Evolutionary conservation across 2,329 filamentous ascomycete genomes (phyloP).

Genomic region (Diaporthe humulicola): DNA sequence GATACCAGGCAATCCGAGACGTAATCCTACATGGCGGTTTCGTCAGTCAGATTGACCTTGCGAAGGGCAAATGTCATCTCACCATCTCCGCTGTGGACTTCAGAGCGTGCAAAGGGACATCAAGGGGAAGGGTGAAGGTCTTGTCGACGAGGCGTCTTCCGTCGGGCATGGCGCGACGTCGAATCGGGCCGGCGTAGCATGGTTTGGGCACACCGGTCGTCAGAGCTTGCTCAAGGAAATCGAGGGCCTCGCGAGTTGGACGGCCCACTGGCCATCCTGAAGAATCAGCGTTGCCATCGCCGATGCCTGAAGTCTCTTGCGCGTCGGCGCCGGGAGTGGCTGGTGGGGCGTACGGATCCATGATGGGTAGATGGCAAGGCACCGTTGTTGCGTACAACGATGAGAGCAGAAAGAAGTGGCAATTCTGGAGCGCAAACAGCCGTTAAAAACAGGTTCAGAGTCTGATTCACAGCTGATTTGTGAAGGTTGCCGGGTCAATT

Average conservation of each 20-base stretch:
- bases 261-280: not conserved
- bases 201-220: not conserved
- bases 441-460: not conserved
- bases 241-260: not conserved
- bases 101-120: not conserved
- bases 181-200: not conserved
- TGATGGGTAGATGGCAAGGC: too few species aligned
- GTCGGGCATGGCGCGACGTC: not conserved
- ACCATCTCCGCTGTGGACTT: not conserved
- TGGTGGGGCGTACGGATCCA: not conserved
- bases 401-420: not conserved
- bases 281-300: not conserved
- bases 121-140: not conserved
- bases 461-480: not conserved
- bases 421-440: too few species aligned
- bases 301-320: too few species aligned
- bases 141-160: not conserved
- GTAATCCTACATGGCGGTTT: not conserved
- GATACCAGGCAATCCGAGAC: rapidly evolving
- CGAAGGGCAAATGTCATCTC: not conserved
- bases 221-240: slow-evolving; percentile 11
- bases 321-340: not conserved
- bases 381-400: not conserved
- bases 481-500: not conserved
- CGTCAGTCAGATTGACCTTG: not conserved